These are phyloP conservation scores for Penicillium sclerotigenum DNA, from an alignment of 2,329 filamentous ascomycete genomes.

Conservation along the genomic window DNA sequence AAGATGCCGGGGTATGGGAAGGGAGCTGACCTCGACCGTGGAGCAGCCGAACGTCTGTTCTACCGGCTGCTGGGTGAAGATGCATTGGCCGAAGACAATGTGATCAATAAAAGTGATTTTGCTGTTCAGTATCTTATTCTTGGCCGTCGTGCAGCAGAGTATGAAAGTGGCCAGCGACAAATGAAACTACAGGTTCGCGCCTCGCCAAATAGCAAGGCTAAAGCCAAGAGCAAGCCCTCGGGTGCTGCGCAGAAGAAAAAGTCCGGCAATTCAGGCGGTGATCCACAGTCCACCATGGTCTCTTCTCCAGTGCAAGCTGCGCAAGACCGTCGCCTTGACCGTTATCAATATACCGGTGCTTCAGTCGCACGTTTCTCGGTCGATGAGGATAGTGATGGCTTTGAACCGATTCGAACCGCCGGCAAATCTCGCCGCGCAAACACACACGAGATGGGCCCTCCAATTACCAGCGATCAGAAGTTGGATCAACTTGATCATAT, in stretches of 20 bases:
- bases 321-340: slow-evolving; percentile 35
- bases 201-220: slow-evolving; percentile 43
- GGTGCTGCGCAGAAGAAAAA: slow-evolving; percentile 28
- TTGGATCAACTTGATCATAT: slow-evolving; percentile 43
- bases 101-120: slow-evolving; percentile 63
- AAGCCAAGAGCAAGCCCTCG: slow-evolving; percentile 21
- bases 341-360: slow-evolving; percentile 23
- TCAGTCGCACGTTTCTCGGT: slow-evolving; percentile 27
- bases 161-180: slow-evolving; percentile 42
- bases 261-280: slow-evolving; percentile 43
- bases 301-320: slow-evolving; percentile 60
- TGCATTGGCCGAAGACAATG: slow-evolving; percentile 68
- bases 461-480: slow-evolving; percentile 46
- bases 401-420: slow-evolving; percentile 41
- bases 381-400: slow-evolving; percentile 45
- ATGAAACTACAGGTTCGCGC: slow-evolving; percentile 55
- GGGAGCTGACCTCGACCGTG: slow-evolving; percentile 66
- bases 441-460: slow-evolving; percentile 40
- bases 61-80: slow-evolving; percentile 70
- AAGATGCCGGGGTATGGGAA: slow-evolving; percentile 61
- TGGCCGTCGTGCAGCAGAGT: slow-evolving; percentile 48
- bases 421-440: slow-evolving; percentile 30
- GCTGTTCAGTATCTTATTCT: slow-evolving; percentile 63
- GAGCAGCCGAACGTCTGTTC: slow-evolving; percentile 81
- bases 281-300: slow-evolving; percentile 63